These are phyloP conservation scores for Setaria viridis DNA, from an alignment of 202 grass and related monocot species.

Conservation along the genomic window DNA sequence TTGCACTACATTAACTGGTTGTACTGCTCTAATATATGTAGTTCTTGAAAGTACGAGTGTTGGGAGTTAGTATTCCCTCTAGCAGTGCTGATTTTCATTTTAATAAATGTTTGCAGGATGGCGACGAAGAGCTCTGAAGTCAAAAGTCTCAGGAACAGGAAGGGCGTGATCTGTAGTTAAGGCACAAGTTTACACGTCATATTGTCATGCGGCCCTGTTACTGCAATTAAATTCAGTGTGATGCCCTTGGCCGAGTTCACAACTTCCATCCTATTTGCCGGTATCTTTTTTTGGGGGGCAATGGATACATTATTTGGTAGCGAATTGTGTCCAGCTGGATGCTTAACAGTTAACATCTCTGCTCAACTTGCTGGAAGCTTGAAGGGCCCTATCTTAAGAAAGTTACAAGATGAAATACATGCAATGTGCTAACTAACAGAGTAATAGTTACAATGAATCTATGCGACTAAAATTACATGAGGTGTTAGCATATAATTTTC, in stretches of 20 bases:
- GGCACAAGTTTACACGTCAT: background rate
- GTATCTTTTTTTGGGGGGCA: background rate
- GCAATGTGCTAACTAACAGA: background rate
- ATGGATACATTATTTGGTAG: background rate
- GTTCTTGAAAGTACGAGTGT: background rate
- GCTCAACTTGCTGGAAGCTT: background rate
- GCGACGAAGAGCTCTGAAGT: background rate
- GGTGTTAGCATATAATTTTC: background rate
- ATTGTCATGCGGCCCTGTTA: background rate
- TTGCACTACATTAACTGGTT: background rate
- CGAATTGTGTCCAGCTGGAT: background rate
- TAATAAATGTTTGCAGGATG: constrained; percentile 26
- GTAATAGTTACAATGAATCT: background rate
- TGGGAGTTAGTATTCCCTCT: background rate
- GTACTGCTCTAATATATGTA: background rate
- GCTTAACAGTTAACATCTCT: background rate
- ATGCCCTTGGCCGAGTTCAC: background rate
- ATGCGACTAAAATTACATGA: background rate
- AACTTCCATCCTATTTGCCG: too few relatives aligned
- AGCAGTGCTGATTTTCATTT: constrained; percentile 20
- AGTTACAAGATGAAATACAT: background rate
- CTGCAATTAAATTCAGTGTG: background rate
- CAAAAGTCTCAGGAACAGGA: background rate
- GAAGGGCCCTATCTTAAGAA: background rate
- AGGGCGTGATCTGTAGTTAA: background rate